Percentiles rank a stretch among this genome's conserved stretches.
These are phyloP conservation scores for Trichoderma harzianum DNA, from an alignment of 2,329 filamentous ascomycete genomes.

Conservation along the genomic window DNA sequence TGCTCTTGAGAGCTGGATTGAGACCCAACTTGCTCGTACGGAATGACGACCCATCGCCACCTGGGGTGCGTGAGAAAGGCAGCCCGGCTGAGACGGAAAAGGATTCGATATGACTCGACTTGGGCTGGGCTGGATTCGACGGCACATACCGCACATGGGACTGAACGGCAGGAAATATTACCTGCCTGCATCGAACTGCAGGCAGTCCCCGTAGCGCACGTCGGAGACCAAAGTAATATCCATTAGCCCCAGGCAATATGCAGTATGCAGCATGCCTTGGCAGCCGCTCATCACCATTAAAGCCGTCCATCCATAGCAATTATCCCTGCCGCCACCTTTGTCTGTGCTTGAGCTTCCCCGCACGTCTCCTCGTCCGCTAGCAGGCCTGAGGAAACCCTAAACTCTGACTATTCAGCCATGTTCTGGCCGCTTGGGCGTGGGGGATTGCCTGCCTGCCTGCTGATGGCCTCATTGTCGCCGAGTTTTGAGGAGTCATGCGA, in stretches of 20 bases:
- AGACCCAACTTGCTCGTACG: neutral
- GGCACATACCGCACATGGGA: neutral
- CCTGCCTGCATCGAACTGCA: neutral
- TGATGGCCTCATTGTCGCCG: neutral
- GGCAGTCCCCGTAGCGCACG: neutral
- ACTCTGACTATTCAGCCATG: conserved; percentile 15
- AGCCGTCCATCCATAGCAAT: neutral
- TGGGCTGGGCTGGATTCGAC: neutral
- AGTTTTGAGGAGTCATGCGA: neutral
- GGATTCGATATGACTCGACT: neutral
- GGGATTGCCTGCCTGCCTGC: conserved; percentile 2
- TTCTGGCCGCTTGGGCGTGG: neutral
- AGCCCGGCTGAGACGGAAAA: neutral
- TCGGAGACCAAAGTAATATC: neutral
- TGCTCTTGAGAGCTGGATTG: neutral
- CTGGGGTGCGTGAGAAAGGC: neutral
- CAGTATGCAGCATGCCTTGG: neutral
- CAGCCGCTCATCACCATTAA: neutral
- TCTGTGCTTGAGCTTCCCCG: conserved; percentile 10
- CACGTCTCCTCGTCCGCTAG: neutral
- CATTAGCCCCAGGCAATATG: neutral
- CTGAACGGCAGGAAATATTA: neutral
- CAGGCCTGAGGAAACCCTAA: neutral
- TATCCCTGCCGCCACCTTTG: conserved; percentile 9
- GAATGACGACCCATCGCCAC: neutral